Base-by-base conservation (phyloP, 768 basidiomycete genomes). In the Tricholoma sp. region DNA sequence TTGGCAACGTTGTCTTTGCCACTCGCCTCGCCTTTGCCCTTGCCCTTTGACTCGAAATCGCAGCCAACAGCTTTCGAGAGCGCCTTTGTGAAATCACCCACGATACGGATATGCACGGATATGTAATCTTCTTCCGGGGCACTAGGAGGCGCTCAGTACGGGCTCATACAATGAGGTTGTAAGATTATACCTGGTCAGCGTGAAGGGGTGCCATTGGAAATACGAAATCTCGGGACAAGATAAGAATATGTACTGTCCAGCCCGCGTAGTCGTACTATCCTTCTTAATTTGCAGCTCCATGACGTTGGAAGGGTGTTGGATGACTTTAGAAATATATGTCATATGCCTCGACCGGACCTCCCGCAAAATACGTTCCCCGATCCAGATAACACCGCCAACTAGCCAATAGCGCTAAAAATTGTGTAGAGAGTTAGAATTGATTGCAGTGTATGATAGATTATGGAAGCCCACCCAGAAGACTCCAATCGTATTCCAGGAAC, bases 181-280 rank as follows among this genome's bases (percentile, higher is more conserved):
- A 20, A 47, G 13, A 17, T 69, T 72, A 17, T 52, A 84, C 86
- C 86, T 88, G 33, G 93, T 96, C 58, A 97, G 82, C 13, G 94
- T 96, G 80, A 97, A 97, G 8, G 94, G 94, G 66, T 98, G 95
- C 90, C 94, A 98, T 68, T 97, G 93, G 79, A 89, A 95, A 75
- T 93, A 96, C 17, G 89, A 92, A 47, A 98, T 77, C 71, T 93
- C 90, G 8, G 94, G 95, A 74, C 91, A 94, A 61, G 78, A 86
- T 50, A 97, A 71, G 78, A 96, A 94, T 69, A 98, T 91, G 71
- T 97, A 98, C 69, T 96, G 91, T 17, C 94, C 94, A 1, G 94
- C 92, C 10, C 86, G 80, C 29, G 83, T 84, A 1, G 76, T 86
- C 0, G 84, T 92, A 74, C 88, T 89, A 66, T 97, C 95, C 73